Evolutionary conservation across 805 yeast species (phyloP), one percentile per base, ranked within the genome.

Genomic region (Saturnispora kantuleensis): DNA sequence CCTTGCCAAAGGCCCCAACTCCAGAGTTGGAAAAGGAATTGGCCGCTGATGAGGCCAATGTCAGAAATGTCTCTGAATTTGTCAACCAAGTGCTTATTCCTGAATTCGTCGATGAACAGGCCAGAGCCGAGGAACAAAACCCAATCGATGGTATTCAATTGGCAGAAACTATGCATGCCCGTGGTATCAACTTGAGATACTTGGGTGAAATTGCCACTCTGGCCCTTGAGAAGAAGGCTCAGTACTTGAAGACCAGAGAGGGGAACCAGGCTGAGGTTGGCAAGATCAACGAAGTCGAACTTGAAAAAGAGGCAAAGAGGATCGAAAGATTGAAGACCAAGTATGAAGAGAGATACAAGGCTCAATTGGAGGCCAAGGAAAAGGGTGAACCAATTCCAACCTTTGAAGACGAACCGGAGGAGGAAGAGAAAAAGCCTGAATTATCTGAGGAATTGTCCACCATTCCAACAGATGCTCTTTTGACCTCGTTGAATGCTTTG

Each of bases 151-250:
- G 97, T 52, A 58, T 64, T 3, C 93, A 88, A 56, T 73, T 93
- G 54, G 66, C 84, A 15, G 67, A 70, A 35, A 59, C 71, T 43
- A 63, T 90, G 64, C 98, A 93, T 63, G 75, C 74, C 50, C 68
- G 70, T 45, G 98, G 98, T 70, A 79, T 90, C 60, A 89, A 87
- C 62, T 59, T 89, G 64, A 82, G 97, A 67, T 90, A 90, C 58
- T 70, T 90, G 56, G 96, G 96, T 48, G 62, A 56, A 13, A 58
- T 85, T 51, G 79, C 79, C 17, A 56, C 49, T 9, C 39, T 52
- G 28, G 54, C 51, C 31, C 21, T 42, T 31, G 49, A 49, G 15
- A 51, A 52, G 43, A 65, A 59, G 40, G 56, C 50, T 5, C 53
- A 52, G 41, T 47, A 28, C 32, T 38, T 46, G 5, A 47, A 46